Base-by-base conservation (phyloP, 768 basidiomycete genomes). In the Mycena polygramma region DNA sequence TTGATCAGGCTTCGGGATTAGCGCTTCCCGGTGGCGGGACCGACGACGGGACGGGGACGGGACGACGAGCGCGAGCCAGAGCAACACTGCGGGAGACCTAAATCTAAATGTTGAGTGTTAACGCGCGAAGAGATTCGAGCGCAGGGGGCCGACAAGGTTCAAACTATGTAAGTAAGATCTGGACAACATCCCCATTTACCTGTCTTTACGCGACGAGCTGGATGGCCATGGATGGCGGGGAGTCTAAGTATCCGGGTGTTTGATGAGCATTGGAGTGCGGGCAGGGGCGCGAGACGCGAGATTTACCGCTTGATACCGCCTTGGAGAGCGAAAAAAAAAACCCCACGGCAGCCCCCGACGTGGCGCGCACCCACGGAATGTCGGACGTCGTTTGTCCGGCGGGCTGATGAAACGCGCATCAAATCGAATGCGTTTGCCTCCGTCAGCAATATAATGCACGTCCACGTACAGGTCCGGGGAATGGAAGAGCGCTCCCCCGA, bases 11-110 rank as follows among this genome's bases (percentile, higher is more conserved):
- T 53, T 30, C 30, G 30, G 10, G 17, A 53, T 15, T 41, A 14
- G 15, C 45, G 45, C 57, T 58, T 58, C 41, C 55, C 37, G 57
- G 57, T 58, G 57, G 57, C 57, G 57, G 57, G 57, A 30, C 57
- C 57, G 57, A 59, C 45, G 41, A 41, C 11, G 15, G 41, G 30
- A 30, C 30, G 30, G 30, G 13, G 41, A 11, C 41, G 41, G 13
- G 41, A 43, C 41, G 41, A 46, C 14, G 15, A 46, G 52, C 15
- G 52, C 26, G 30, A 37, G 49, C 35, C 35, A 51, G n/a, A 52
- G 36, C n/a, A 13, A 39, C 14, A 11, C 3, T 5, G 51, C 52
- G 54, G 53, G 45, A 36, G 63, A 30, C 26, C 46, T 61, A 61
- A 64, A 55, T 55, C 53, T 52, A 55, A 64, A 63, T 45, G 53